Base-by-base conservation (phyloP, 1,139 yeast species). In the Barnettozyma hawaiiensis region DNA sequence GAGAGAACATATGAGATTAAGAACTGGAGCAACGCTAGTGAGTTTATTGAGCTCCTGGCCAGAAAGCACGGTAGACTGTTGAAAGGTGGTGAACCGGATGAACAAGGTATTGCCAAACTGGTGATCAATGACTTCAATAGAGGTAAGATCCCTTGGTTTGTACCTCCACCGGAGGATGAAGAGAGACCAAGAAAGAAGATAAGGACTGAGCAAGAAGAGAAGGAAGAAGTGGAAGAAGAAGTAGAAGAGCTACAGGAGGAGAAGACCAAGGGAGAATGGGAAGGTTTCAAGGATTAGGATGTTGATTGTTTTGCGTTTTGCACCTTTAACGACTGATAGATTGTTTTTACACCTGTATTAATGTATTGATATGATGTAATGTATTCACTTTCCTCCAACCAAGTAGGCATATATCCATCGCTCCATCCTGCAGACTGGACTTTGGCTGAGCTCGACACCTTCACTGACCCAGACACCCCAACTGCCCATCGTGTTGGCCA, bases 71-170 rank as follows among this genome's bases (percentile, higher is more conserved):
- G 98, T 50, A 79, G 96, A 63, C 73, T 92, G 53, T 70, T 92
- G 56, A 92, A 92, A 66, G 98, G 98, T 47, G 98, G 97, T 53
- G 98, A 92, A 66, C 96, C 97, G 2, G 97, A 92, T 65, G 97
- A 90, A 66, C 73, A 82, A 52, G 95, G 96, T 55, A 90, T 92
- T 45, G 81, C 98, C 40, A 92, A 89, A 63, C 83, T 84, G 60
- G 82, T 92, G 27, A 75, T 92, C 61, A 89, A 86, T 57, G 98
- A 92, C 63, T 92, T 92, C 70, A 92, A 87, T 67, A 78, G 98
- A 65, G 98, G 98, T 48, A 87, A 89, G 61, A 89, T 92, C 45
- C 98, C 98, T 20, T 92, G 98, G 98, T 92, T 92, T 62, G 87
- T 87, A 27, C 80, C 94, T 28, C 97, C 98, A 37, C 97, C 97